phyloP scores from a whole-genome alignment of 2,329 filamentous ascomycete genomes.

The Ophiostoma piceae region DNA sequence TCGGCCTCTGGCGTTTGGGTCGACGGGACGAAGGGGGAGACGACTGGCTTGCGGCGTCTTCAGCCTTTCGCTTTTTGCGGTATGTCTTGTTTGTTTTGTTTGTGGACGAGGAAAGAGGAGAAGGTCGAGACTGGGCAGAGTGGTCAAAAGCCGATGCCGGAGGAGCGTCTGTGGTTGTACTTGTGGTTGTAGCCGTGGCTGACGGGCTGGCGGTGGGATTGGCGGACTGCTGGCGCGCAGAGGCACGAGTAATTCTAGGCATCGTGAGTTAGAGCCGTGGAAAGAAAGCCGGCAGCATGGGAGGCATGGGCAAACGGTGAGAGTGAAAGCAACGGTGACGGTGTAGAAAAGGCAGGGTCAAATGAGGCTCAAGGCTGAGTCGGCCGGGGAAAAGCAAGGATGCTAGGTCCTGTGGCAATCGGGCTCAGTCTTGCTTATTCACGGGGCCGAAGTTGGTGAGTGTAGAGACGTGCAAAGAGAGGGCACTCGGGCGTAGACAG shows the following conservation, averaged over 20 bases:
- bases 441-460: not conserved
- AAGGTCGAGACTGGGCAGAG: constrained; percentile 36
- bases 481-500: not conserved
- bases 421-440: not conserved
- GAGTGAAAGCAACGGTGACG: not conserved
- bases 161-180: constrained; percentile 40
- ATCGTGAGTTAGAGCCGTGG: constrained; percentile 60
- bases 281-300: not conserved
- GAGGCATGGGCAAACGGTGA: constrained; percentile 27
- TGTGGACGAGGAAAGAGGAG: constrained; percentile 22
- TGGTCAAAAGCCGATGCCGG: constrained; percentile 27
- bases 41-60: not conserved
- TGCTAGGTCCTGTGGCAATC: not conserved
- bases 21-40: constrained; percentile 46
- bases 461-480: constrained; percentile 1
- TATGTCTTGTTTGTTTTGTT: constrained; percentile 25
- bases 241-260: constrained; percentile 95
- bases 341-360: not conserved
- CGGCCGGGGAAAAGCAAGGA: not conserved
- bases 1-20: constrained; percentile 62
- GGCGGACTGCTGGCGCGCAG: constrained; percentile 85
- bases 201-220: constrained; percentile 49
- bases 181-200: constrained; percentile 29
- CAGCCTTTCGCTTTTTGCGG: constrained; percentile 14
- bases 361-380: not conserved